A percentile compares a stretch with the other conserved stretches of the same genome.
phyloP scores from a whole-genome alignment of 1,284 basidiomycete species.

The Tranzscheliella williamsii region DNA sequence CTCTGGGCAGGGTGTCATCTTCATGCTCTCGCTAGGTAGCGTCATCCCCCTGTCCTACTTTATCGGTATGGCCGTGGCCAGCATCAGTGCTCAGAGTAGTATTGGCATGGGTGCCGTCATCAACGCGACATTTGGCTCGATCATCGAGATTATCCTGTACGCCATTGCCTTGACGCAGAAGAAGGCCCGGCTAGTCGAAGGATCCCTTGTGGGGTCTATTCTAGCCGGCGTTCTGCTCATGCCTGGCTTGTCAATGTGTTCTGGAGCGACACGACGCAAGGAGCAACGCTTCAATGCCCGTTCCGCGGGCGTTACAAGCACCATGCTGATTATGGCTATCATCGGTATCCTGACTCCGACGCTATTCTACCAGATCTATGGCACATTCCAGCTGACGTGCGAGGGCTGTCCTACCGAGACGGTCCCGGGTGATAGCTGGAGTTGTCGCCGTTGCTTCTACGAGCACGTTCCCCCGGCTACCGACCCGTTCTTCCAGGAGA shows the following conservation, averaged over 20 bases:
- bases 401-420: conserved; percentile 74
- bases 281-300: conserved; percentile 98
- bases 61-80: conserved; percentile 99
- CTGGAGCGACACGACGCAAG: conserved; percentile 86
- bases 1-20: conserved; percentile 78
- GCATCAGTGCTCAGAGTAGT: conserved; percentile 93
- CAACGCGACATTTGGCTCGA: conserved; percentile 97
- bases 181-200: conserved; percentile 93
- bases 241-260: conserved; percentile 96
- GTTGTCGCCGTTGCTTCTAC: conserved; percentile 90
- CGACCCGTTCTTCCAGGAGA: conserved; percentile 95
- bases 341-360: conserved; percentile 95
- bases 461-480: conserved; percentile 87
- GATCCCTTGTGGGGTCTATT: conserved; percentile 86
- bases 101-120: conserved; percentile 99
- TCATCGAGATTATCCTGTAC: conserved; percentile 97
- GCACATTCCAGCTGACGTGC: conserved; percentile 94
- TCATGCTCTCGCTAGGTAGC: conserved; percentile 80
- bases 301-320: conserved; percentile 95
- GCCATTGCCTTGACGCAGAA: conserved; percentile 81
- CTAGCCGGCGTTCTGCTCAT: conserved; percentile 96
- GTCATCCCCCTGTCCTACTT: conserved; percentile 98
- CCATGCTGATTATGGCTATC: conserved; percentile 99
- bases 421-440: conserved; percentile 66
- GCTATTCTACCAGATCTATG: conserved; percentile 97